Conservation (phyloP, 208 protist genomes). For the Angomonas deanei region DNA sequence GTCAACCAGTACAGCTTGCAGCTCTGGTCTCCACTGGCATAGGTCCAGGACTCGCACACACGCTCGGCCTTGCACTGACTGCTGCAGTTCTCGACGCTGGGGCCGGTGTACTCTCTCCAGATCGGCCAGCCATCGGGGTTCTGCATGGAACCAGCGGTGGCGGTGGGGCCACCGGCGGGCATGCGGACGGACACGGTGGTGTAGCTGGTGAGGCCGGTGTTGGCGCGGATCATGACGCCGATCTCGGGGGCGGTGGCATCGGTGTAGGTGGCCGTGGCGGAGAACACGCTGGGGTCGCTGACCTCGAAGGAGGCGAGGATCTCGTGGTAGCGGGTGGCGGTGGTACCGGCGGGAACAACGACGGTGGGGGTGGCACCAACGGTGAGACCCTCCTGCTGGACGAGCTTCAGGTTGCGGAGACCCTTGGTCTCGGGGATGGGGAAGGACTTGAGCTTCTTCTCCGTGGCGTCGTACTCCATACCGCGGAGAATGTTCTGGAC, state of each 20-base stretch:
- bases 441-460: conserved; percentile 30
- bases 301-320: conserved; percentile 34
- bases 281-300: conserved; percentile 16
- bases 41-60: conserved; percentile 34
- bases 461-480: conserved; percentile 33
- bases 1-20: conserved; percentile 33
- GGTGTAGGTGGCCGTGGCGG: conserved; percentile 14
- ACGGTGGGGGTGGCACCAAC: conserved; percentile 1
- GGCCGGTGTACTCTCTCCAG: conserved; percentile 21
- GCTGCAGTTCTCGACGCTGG: conserved; percentile 17
- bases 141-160: conserved; percentile 13
- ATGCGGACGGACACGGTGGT: conserved; percentile 30
- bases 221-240: conserved; percentile 24
- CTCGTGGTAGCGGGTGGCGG: conserved; percentile 29
- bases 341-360: conserved; percentile 8
- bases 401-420: conserved; percentile 18
- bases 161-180: conserved; percentile 14
- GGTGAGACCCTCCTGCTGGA: neutral
- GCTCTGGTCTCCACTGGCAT: conserved; percentile 7
- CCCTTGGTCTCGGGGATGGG: conserved; percentile 29
- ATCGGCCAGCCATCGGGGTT: conserved; percentile 7
- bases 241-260: conserved; percentile 23
- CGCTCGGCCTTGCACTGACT: conserved; percentile 25
- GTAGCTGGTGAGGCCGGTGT: conserved; percentile 12
- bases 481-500: conserved; percentile 37